These are phyloP conservation scores for Asterionellopsis glacialis DNA, from an alignment of 108 stramenopile genomes.

Conservation along the genomic window DNA sequence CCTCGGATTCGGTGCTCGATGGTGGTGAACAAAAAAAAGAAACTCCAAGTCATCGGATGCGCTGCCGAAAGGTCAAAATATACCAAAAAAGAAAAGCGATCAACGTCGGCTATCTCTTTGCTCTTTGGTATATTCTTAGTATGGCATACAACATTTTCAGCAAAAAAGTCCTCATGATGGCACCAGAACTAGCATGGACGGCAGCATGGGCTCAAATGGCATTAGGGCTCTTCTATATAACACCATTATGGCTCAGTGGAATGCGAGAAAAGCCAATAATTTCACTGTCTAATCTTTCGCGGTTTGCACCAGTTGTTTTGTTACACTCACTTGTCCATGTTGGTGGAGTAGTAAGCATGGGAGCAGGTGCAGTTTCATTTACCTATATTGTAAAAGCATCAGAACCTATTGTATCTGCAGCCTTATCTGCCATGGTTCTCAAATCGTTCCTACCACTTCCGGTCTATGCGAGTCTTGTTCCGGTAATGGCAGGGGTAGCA, in stretches of 20 bases:
- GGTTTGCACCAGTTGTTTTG: slow-evolving; percentile 40
- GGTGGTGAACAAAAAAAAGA: background rate
- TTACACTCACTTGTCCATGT: slow-evolving; percentile 57
- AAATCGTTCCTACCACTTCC: slow-evolving; percentile 31
- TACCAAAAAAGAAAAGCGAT: slow-evolving; percentile 8
- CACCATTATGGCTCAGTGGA: slow-evolving; percentile 30
- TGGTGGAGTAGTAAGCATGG: slow-evolving; percentile 53
- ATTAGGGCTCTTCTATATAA: slow-evolving; percentile 39
- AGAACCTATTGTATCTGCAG: slow-evolving; percentile 62
- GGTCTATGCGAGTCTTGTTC: slow-evolving; percentile 51
- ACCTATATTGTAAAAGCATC: slow-evolving; percentile 77
- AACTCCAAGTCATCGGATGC: slow-evolving; percentile 4
- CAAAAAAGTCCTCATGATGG: slow-evolving; percentile 38
- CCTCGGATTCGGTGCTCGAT: too few species aligned
- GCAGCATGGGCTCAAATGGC: slow-evolving; percentile 16
- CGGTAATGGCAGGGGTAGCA: slow-evolving; percentile 63
- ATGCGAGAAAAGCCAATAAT: too few species aligned
- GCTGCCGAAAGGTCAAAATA: slow-evolving; percentile 12
- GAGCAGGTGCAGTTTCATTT: slow-evolving; percentile 74
- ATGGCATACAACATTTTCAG: slow-evolving; percentile 67
- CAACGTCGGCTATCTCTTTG: slow-evolving; percentile 22
- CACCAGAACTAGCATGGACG: slow-evolving; percentile 22
- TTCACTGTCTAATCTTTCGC: slow-evolving; percentile 12
- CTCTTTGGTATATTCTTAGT: slow-evolving; percentile 63
- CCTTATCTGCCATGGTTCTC: slow-evolving; percentile 38